Evolutionary conservation across 176 grass and related monocot genomes (phyloP), one percentile per base, ranked within the genome.

Genomic region (Themeda triandra): DNA sequence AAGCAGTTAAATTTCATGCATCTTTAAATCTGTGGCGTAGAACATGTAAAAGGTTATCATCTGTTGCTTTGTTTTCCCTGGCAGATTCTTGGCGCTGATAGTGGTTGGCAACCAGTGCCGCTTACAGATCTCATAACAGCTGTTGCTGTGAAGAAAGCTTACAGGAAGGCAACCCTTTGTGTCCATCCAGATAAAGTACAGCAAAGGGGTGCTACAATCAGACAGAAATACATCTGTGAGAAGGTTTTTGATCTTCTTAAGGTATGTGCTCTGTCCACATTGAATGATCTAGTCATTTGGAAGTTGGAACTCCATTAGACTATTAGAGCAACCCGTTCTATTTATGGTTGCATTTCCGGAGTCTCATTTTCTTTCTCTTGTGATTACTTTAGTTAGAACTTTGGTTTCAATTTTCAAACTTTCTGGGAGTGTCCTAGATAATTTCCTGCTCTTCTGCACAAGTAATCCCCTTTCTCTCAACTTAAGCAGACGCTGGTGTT

Each of bases 211-310:
- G 96, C 93, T 64, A 95, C 87, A 23, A 94, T 96, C 78, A 91
- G 92, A 66, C 96, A 96, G 81, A 99, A 92, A 83, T 99, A 96
- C 71, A 89, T 99, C 21, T 96, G 96, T 25, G 96, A 99, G 78
- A 99, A 99, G 63, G 93, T 99, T 66, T 99, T 94, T 40, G 96
- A 99, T 89, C 96, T 96, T 68, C 96, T 99, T 65, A 99, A 99
- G 96, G 96, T 96, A 54, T 71, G 71, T 66, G 65, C 25, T 36
- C 13, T 27, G 56, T 54, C 21, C 13, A 32, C 8, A 4, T 40
- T 14, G 36, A 78, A 65, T 88, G 28, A n/a, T 69, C 40, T 24
- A 8, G 33, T 70, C 21, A 37, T 45, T 81, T 65, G 77, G n/a
- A 60, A 24, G 21, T 63, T 65, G 69, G 23, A 59, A n/a, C 36